These are phyloP conservation scores for Curvularia verruculosa DNA, from an alignment of 2,329 filamentous ascomycete species.

Conservation along the genomic window DNA sequence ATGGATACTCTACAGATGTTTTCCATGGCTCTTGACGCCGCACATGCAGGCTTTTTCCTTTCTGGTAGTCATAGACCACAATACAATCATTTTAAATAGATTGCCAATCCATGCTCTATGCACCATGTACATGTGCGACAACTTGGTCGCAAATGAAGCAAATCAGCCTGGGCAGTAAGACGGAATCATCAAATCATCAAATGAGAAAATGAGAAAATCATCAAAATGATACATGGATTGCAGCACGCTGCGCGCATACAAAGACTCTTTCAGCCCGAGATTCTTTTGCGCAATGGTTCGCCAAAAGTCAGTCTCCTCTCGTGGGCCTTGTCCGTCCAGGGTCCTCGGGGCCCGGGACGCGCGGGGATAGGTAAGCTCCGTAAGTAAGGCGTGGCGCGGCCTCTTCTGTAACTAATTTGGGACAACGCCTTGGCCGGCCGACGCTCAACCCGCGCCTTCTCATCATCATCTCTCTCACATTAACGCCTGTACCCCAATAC, in stretches of 20 bases:
- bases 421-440: slow-evolving; percentile 28
- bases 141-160: background rate
- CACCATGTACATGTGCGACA: background rate
- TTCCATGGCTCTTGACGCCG: slow-evolving; percentile 16
- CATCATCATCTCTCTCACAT: slow-evolving; percentile 18
- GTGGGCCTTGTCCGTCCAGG: slow-evolving; percentile 13
- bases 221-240: background rate
- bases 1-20: slow-evolving; percentile 12
- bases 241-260: background rate
- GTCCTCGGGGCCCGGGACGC: slow-evolving; percentile 18
- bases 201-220: too few relatives aligned
- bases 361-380: slow-evolving; percentile 24
- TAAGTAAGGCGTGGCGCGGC: slow-evolving; percentile 32
- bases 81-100: slow-evolving; percentile 7
- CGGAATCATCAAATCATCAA: too few relatives aligned
- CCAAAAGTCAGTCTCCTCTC: background rate
- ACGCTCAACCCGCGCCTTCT: slow-evolving; percentile 30
- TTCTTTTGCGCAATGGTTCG: background rate
- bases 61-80: slow-evolving; percentile 21
- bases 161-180: background rate
- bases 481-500: slow-evolving; percentile 9
- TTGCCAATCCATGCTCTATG: background rate
- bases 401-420: slow-evolving; percentile 31
- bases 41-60: slow-evolving; percentile 12
- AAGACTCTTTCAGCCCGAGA: too few relatives aligned